Evolutionary conservation across 495 filamentous ascomycete species (phyloP), one percentile per base, ranked within the genome.

Genomic region (Apodospora peruviana): DNA sequence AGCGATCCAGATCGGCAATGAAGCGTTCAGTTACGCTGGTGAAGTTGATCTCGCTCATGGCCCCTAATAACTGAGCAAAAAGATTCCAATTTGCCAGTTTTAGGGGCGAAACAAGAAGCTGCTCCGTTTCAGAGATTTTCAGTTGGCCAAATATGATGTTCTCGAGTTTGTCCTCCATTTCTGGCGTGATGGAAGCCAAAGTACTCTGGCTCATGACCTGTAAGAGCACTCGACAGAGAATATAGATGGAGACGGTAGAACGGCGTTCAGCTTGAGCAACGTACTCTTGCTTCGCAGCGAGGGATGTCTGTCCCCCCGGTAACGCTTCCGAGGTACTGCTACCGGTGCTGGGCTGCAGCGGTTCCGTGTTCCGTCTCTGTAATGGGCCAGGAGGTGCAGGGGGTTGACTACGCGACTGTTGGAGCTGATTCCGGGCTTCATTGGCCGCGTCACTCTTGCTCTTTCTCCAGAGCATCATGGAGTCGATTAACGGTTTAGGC

Each of bases 391-490:
- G 44, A 36, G 57, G 59, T 11, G 57, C 42, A 23, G 52, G 61
- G 17, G 55, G 53, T 20, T 61, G 49, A 21, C 51, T 64, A 24
- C 58, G 67, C 67, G 86, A 78, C 59, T 85, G 82, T 45, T 82
- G 83, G 29, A 87, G 71, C 57, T 85, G 78, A 20, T 40, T 55
- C 3, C 77, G 68, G 16, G 75, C 77, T 44, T 79, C 76, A 45
- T 77, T 80, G 22, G 90, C 88, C 10, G 87, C 83, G 67, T 96
- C 93, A 55, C 90, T 91, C 68, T 95, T 96, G 35, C 79, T 83
- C 65, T 96, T 96, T 35, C 94, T 80, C 93, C 93, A 98, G 18
- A 90, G 80, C 89, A 98, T 97, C 52, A 97, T 86, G 9, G 88
- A 88, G 66, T 97, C 91, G 55, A 98, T 95, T 45, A 98, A 66